Conservation (phyloP, 441 rosid genomes). For the Cnidoscolus chayamansa region DNA sequence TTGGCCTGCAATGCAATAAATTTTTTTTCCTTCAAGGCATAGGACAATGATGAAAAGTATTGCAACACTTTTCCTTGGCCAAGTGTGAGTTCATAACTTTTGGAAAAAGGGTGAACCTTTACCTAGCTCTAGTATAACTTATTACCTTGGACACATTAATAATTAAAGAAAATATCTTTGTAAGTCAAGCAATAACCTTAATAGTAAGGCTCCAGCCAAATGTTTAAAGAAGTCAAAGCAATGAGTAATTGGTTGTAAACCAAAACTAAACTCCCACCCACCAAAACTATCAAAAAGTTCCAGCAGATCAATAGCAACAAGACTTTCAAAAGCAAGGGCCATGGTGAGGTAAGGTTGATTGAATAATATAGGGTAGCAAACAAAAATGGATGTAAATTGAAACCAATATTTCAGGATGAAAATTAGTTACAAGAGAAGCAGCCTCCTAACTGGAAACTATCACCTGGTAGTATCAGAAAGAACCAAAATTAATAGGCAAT, state of each 20-base stretch:
- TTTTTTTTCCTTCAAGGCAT: constrained; percentile 19
- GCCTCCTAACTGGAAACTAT: constrained; percentile 3
- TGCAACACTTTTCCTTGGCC: neutral
- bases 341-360: neutral
- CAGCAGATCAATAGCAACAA: no score
- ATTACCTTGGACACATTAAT: no score
- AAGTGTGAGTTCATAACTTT: neutral
- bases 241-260: no score
- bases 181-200: no score
- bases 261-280: no score
- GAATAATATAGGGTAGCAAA: neutral
- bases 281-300: no score
- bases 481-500: constrained; percentile 6
- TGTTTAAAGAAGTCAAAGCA: no score
- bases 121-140: neutral
- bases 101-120: neutral
- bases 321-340: neutral
- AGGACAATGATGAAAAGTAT: neutral
- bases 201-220: no score
- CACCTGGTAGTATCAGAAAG: neutral
- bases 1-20: constrained; percentile 33
- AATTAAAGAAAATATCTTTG: no score
- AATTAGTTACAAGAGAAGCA: neutral
- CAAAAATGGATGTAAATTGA: neutral
- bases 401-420: neutral